Conservation (phyloP, 2,329 filamentous ascomycete genomes). For the Podosphaera fusca region DNA sequence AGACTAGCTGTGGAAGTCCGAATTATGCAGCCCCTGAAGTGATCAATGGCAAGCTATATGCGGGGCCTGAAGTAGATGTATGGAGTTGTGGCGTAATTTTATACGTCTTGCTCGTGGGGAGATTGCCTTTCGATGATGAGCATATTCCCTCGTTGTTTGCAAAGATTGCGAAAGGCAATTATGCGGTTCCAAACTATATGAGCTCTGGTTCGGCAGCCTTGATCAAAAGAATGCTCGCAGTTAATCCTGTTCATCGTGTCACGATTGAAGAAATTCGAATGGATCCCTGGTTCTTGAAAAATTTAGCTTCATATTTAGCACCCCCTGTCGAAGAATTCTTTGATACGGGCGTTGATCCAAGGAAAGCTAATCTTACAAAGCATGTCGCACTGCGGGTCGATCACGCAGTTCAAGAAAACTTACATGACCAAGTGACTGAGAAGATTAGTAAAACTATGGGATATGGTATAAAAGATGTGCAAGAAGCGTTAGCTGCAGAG, state of each 20-base stretch:
- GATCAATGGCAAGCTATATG: conserved; percentile 92
- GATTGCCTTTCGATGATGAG: conserved; percentile 90
- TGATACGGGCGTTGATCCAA: conserved; percentile 82
- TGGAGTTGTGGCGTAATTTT: conserved; percentile 93
- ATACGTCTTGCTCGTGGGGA: conserved; percentile 58
- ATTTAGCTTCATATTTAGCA: conserved; percentile 67
- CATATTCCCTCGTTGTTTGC: conserved; percentile 95
- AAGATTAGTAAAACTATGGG: conserved; percentile 98
- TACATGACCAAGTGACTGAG: conserved; percentile 78
- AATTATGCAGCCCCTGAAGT: conserved; percentile 97
- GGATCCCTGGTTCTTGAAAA: conserved; percentile 82
- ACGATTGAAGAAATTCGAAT: conserved; percentile 83
- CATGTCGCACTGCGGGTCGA: conserved; percentile 62
- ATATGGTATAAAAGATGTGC: conserved; percentile 82
- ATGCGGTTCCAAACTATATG: conserved; percentile 79
- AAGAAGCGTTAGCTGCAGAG: conserved; percentile 74
- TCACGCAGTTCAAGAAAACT: conserved; percentile 58
- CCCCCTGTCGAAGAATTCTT: conserved; percentile 78
- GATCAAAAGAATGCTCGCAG: conserved; percentile 83
- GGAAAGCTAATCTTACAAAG: conserved; percentile 67
- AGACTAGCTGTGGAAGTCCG: conserved; percentile 92
- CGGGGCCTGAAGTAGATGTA: conserved; percentile 90
- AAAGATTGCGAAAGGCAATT: conserved; percentile 88
- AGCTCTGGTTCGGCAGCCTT: conserved; percentile 58
- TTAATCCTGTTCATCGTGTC: conserved; percentile 82